Evolutionary conservation across 2,329 filamentous ascomycete genomes (phyloP).

Genomic region (Albifimbria verrucaria): DNA sequence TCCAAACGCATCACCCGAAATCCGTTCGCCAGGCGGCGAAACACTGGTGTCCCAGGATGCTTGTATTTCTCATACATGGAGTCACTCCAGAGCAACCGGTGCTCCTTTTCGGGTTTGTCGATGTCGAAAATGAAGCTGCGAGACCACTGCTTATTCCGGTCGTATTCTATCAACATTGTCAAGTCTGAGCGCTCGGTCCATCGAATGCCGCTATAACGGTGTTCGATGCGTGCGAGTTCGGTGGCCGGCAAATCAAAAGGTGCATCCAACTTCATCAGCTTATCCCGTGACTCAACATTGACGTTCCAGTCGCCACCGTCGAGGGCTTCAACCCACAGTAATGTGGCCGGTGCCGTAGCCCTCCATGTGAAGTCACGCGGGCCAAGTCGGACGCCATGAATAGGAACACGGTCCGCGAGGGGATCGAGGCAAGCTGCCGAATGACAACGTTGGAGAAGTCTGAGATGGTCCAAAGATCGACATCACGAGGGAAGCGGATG

Average conservation of each 20-base stretch:
- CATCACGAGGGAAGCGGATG: background rate
- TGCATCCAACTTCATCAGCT: background rate
- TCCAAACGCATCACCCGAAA: background rate
- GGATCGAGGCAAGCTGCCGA: background rate
- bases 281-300: background rate
- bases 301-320: background rate
- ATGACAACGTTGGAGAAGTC: background rate
- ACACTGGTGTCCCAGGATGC: background rate
- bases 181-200: background rate
- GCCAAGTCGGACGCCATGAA: background rate
- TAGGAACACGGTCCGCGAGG: background rate
- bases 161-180: background rate
- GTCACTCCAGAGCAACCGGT: background rate
- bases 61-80: background rate
- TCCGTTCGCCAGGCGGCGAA: background rate
- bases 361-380: background rate
- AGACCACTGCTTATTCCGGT: background rate
- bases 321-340: background rate
- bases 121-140: background rate
- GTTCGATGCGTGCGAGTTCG: background rate
- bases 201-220: background rate
- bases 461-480: background rate
- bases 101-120: background rate
- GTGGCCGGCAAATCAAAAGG: background rate
- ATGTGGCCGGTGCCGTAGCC: background rate